Conservation (phyloP, 2,329 filamentous ascomycete genomes). For the Colletotrichum sojae region DNA sequence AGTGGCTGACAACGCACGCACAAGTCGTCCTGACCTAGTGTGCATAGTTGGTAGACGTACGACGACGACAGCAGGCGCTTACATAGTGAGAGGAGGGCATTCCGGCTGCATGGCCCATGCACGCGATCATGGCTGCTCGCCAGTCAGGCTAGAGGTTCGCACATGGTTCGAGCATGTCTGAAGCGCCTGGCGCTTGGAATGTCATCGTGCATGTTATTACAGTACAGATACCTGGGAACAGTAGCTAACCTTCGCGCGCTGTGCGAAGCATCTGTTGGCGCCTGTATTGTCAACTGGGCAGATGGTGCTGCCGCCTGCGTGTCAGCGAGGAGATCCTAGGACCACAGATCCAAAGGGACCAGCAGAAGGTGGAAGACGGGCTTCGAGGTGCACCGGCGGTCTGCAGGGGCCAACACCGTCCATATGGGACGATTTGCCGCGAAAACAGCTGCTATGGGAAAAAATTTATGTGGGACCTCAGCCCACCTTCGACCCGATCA, state of each 20-base stretch:
- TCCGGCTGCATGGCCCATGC: not conserved
- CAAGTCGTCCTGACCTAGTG: no score
- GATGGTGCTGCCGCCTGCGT: not conserved
- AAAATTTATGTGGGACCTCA: conserved; percentile 40
- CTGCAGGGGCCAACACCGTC: conserved; percentile 28
- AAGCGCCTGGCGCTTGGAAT: conserved; percentile 24
- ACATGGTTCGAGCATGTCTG: not conserved
- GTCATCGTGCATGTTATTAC: conserved; percentile 24
- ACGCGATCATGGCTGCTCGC: conserved; percentile 9
- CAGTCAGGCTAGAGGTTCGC: conserved; percentile 15
- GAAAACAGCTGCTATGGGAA: conserved; percentile 37
- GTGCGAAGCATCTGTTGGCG: not conserved
- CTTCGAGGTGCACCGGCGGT: not conserved
- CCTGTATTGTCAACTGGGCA: not conserved
- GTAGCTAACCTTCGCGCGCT: not conserved
- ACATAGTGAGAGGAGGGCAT: not conserved
- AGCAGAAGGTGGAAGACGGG: not conserved
- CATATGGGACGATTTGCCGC: conserved; percentile 36
- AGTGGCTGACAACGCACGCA: no score
- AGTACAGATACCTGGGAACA: not conserved
- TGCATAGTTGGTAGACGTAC: no score
- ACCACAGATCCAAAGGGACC: not conserved
- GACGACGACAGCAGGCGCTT: conserved; percentile 3
- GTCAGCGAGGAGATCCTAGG: no score
- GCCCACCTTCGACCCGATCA: conserved; percentile 30